Percentiles rank a stretch among this genome's conserved stretches.
These are phyloP conservation scores for Hypoxylon intermedium DNA, from an alignment of 495 filamentous ascomycete species.

Conservation along the genomic window DNA sequence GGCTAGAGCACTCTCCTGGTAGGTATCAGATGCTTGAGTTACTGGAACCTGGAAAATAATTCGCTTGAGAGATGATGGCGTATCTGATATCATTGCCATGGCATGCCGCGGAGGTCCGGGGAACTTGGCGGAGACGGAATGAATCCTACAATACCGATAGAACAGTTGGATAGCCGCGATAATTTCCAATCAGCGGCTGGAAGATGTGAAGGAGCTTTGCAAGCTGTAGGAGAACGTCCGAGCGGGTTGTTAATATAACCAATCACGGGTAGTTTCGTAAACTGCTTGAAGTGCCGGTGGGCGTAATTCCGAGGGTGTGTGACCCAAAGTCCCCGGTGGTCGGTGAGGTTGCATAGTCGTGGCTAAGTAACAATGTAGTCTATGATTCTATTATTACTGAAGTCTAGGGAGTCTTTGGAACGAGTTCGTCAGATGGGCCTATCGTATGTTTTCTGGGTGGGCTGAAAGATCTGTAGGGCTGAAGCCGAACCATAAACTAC, in stretches of 20 bases:
- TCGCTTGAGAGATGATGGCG: slow-evolving; percentile 18
- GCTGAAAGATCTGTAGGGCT: slow-evolving; percentile 31
- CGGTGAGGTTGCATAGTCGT: neutral
- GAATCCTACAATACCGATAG: slow-evolving; percentile 12
- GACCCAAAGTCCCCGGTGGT: slow-evolving; percentile 10
- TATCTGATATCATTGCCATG: slow-evolving; percentile 11
- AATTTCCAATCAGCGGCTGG: slow-evolving; percentile 5
- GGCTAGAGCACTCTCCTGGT: slow-evolving; percentile 6
- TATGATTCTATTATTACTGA: no score
- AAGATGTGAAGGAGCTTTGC: slow-evolving; percentile 9
- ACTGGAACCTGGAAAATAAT: slow-evolving; percentile 8
- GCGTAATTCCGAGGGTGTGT: slow-evolving; percentile 9
- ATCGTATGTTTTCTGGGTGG: slow-evolving; percentile 6
- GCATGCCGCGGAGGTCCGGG: slow-evolving; percentile 33
- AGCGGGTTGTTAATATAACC: slow-evolving; percentile 2
- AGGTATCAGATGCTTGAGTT: slow-evolving; percentile 5
- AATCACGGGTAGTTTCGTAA: slow-evolving; percentile 14
- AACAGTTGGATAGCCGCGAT: slow-evolving; percentile 7
- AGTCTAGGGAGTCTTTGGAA: neutral
- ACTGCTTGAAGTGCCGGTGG: slow-evolving; percentile 7
- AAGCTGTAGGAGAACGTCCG: slow-evolving; percentile 1
- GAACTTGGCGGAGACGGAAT: slow-evolving; percentile 19
- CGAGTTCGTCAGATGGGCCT: neutral
- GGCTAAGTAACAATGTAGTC: neutral
- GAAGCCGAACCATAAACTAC: slow-evolving; percentile 22